These are phyloP conservation scores for Meyerozyma smithsonii DNA, from an alignment of 1,139 yeast species.

Conservation along the genomic window DNA sequence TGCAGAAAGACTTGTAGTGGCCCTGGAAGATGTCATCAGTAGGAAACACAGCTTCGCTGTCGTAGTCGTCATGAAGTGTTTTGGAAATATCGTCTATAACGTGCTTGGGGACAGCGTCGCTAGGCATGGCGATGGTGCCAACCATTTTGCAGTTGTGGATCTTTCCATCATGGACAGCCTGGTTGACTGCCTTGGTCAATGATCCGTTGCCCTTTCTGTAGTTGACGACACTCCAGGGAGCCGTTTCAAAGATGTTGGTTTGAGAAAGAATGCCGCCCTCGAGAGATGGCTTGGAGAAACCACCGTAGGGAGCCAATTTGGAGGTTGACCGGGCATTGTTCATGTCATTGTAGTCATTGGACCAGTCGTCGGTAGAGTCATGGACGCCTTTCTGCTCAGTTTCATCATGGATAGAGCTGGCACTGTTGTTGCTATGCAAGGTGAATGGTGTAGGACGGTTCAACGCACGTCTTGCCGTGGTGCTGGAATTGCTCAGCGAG, in stretches of 20 bases:
- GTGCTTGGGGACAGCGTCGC: constrained; percentile 64
- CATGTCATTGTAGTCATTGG: constrained; percentile 23
- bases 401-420: constrained; percentile 30
- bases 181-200: constrained; percentile 74
- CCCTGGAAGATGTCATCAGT: constrained; percentile 81
- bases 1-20: constrained; percentile 85
- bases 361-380: constrained; percentile 16
- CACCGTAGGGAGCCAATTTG: constrained; percentile 68
- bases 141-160: constrained; percentile 63
- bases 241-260: constrained; percentile 57
- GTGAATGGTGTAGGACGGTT: constrained; percentile 18
- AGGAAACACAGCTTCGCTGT: constrained; percentile 65
- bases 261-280: constrained; percentile 39
- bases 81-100: constrained; percentile 48
- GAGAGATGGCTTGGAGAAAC: constrained; percentile 57
- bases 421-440: constrained; percentile 24
- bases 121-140: constrained; percentile 88
- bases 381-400: constrained; percentile 14
- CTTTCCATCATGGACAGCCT: constrained; percentile 49
- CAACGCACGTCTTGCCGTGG: constrained; percentile 15
- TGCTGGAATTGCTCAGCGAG: constrained; percentile 6
- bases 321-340: constrained; percentile 25
- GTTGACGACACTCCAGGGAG: constrained; percentile 71
- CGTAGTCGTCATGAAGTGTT: constrained; percentile 41
- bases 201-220: constrained; percentile 86